Percentiles rank a stretch among this genome's conserved stretches.
These are phyloP conservation scores for Alternaria angustiovoidea DNA, from an alignment of 2,329 filamentous ascomycete species.

Conservation along the genomic window DNA sequence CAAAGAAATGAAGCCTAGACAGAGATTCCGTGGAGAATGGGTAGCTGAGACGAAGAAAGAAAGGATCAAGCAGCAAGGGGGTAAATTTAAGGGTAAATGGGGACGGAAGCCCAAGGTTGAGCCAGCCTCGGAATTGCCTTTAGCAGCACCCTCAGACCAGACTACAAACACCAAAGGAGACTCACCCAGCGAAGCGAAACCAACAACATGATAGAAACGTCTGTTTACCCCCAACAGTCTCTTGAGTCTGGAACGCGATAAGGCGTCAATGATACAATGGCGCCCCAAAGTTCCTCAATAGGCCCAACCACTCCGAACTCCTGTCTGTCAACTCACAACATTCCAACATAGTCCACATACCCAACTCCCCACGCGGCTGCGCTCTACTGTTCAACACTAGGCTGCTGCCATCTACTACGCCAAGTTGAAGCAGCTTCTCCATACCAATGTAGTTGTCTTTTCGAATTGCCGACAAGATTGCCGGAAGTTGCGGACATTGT, in stretches of 20 bases:
- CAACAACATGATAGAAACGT: background rate
- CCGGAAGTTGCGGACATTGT: slow-evolving; percentile 22
- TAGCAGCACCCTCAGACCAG: background rate
- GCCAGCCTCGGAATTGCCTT: background rate
- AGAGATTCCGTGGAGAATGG: slow-evolving; percentile 42
- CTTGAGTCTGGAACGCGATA: background rate
- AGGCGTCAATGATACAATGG: slow-evolving; percentile 18
- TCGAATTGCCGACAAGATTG: slow-evolving; percentile 27
- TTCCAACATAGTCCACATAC: slow-evolving; percentile 28
- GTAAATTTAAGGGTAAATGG: slow-evolving; percentile 39
- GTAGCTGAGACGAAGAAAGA: slow-evolving; percentile 37
- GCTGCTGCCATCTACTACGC: slow-evolving; percentile 21
- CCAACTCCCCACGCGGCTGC: slow-evolving; percentile 22
- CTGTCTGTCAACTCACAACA: slow-evolving; percentile 28
- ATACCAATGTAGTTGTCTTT: slow-evolving; percentile 28
- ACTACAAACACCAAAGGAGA: background rate
- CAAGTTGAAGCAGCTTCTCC: slow-evolving; percentile 22
- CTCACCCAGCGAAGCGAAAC: background rate
- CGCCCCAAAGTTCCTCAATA: slow-evolving; percentile 29
- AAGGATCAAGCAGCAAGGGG: slow-evolving; percentile 41
- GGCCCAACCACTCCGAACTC: slow-evolving; percentile 28
- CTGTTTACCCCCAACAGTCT: background rate
- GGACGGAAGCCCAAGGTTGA: slow-evolving; percentile 19
- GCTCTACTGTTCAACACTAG: slow-evolving; percentile 30
- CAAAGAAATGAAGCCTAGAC: slow-evolving; percentile 22